Percentiles rank a stretch among this genome's conserved stretches.
Conservation (phyloP, 1,284 basidiomycete species). For the Trametes sp. region DNA sequence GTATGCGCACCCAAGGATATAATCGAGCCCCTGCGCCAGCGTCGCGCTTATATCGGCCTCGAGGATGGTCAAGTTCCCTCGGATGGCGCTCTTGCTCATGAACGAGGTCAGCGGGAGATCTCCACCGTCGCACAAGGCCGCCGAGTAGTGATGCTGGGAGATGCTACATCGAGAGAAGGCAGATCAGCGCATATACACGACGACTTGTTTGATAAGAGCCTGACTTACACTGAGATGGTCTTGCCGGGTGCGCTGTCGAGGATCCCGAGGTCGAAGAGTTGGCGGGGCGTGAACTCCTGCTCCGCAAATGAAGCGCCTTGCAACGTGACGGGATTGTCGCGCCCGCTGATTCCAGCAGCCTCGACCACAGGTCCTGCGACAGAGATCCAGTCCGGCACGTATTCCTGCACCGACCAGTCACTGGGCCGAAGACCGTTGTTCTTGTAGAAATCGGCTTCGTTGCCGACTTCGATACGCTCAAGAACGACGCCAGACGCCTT, state of each 20-base stretch:
- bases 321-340: conserved; percentile 49
- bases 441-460: conserved; percentile 68
- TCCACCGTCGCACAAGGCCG: conserved; percentile 59
- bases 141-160: conserved; percentile 71
- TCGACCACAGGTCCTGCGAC: conserved; percentile 39
- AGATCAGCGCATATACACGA: too few relatives aligned
- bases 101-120: conserved; percentile 60
- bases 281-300: conserved; percentile 63
- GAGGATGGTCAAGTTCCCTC: conserved; percentile 62
- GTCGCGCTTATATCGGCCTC: conserved; percentile 58
- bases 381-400: conserved; percentile 58
- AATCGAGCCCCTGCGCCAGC: conserved; percentile 55
- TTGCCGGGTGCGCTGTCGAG: conserved; percentile 43
- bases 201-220: too few relatives aligned
- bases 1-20: conserved; percentile 60
- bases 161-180: conserved; percentile 47
- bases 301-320: conserved; percentile 62
- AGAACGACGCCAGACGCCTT: conserved; percentile 49
- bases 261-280: conserved; percentile 48
- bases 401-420: conserved; percentile 56
- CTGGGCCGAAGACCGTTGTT: conserved; percentile 55
- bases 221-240: conserved; percentile 42
- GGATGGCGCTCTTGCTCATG: conserved; percentile 66
- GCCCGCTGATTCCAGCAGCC: conserved; percentile 37
- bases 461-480: conserved; percentile 42